Evolutionary conservation across 768 basidiomycete species (phyloP).

Genomic region (Rhizopogon vesiculosus): DNA sequence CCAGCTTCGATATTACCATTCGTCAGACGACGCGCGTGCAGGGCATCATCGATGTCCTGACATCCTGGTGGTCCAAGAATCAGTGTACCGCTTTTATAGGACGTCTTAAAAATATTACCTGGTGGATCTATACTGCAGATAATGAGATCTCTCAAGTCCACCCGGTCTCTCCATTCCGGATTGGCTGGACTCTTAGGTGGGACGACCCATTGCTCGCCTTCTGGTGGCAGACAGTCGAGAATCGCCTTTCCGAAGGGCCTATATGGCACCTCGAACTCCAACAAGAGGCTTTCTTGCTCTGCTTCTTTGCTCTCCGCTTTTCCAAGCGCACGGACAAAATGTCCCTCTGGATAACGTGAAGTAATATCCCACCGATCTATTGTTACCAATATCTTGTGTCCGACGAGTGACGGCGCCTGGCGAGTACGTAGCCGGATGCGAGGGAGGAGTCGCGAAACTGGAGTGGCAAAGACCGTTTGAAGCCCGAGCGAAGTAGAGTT

Average conservation of each 20-base stretch:
- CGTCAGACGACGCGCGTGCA: conserved; percentile 82
- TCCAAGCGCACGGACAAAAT: conserved; percentile 91
- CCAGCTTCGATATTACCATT: conserved; percentile 97
- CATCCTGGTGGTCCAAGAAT: conserved; percentile 51
- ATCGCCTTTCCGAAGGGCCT: conserved; percentile 96
- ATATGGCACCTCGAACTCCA: conserved; percentile 96
- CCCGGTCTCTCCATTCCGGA: conserved; percentile 73
- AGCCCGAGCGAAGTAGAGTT: conserved; percentile 75
- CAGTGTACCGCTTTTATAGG: conserved; percentile 3
- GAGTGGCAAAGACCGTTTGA: conserved; percentile 92
- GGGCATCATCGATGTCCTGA: conserved; percentile 97
- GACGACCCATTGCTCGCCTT: conserved; percentile 93
- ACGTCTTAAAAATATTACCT: conserved; percentile 36
- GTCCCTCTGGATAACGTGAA: conserved; percentile 93
- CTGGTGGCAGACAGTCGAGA: conserved; percentile 79
- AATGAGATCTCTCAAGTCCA: conserved; percentile 79
- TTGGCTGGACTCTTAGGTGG: conserved; percentile 59
- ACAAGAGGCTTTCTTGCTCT: conserved; percentile 86
- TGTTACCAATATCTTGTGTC: conserved; percentile 94
- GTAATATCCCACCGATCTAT: conserved; percentile 90
- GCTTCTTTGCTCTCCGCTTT: conserved; percentile 93
- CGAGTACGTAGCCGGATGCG: conserved; percentile 93
- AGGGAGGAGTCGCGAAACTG: conserved; percentile 86
- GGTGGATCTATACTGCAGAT: conserved; percentile 98
- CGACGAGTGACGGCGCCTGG: conserved; percentile 82